A percentile compares a stretch with the other conserved stretches of the same genome.
Evolutionary conservation across 805 yeast species (phyloP).

Genomic region (Millerozyma miso): DNA sequence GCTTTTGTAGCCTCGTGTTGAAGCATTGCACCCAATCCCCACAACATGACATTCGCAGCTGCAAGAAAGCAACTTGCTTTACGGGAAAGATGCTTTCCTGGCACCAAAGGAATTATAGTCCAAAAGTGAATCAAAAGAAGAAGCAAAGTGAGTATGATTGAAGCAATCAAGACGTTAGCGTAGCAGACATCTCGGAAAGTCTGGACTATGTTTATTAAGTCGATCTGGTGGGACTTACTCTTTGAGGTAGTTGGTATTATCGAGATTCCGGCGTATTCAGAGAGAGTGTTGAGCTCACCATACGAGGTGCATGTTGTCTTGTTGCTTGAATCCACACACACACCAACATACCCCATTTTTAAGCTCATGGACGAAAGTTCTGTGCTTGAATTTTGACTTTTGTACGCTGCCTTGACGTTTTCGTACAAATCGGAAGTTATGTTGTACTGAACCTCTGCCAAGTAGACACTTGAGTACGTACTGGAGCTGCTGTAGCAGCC

Average conservation of each 20-base stretch:
- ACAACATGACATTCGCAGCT: constrained; percentile 38
- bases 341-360: constrained; percentile 52
- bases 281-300: constrained; percentile 18
- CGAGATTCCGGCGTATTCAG: constrained; percentile 26
- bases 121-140: constrained; percentile 42
- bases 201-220: constrained; percentile 45
- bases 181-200: constrained; percentile 46
- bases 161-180: constrained; percentile 50
- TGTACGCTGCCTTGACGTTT: constrained; percentile 36
- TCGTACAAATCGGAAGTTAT: constrained; percentile 39
- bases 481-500: constrained; percentile 46
- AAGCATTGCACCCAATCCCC: constrained; percentile 68
- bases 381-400: constrained; percentile 22
- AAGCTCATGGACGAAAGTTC: constrained; percentile 39
- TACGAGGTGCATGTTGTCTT: constrained; percentile 34
- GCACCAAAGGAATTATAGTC: constrained; percentile 46
- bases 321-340: constrained; percentile 43
- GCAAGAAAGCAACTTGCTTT: constrained; percentile 27
- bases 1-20: constrained; percentile 53
- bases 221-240: constrained; percentile 19
- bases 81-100: constrained; percentile 27
- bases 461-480: constrained; percentile 46
- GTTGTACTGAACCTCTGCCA: constrained; percentile 49
- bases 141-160: constrained; percentile 40
- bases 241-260: constrained; percentile 26